Conservation (phyloP, 768 basidiomycete genomes). For the Tephrocybe sp. region DNA sequence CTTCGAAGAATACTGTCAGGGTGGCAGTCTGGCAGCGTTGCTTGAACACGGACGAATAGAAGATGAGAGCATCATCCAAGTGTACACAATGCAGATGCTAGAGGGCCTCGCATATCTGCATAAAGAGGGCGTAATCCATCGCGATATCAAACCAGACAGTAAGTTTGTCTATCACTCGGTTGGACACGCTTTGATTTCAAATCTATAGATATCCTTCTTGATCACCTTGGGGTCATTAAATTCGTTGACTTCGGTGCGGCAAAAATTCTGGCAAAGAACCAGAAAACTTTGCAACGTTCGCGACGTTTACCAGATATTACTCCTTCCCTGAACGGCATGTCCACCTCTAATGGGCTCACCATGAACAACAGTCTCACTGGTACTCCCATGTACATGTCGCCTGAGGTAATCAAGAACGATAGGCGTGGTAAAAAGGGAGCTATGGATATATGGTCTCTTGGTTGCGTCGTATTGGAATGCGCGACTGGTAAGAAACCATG, state of each 20-base stretch:
- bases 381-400: constrained; percentile 99
- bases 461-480: constrained; percentile 96
- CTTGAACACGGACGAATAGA: constrained; percentile 94
- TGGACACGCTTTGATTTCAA: constrained; percentile 1
- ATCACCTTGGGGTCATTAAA: constrained; percentile 90
- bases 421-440: constrained; percentile 85
- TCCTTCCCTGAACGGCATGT: constrained; percentile 23
- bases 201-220: constrained; percentile 81
- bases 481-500: constrained; percentile 97
- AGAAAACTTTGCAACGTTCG: constrained; percentile 74
- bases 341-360: constrained; percentile 40
- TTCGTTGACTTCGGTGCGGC: constrained; percentile 98
- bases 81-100: constrained; percentile 96
- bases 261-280: constrained; percentile 90
- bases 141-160: constrained; percentile 99
- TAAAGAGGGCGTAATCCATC: constrained; percentile 87
- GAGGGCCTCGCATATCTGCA: constrained; percentile 94
- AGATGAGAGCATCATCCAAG: constrained; percentile 92
- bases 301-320: constrained; percentile 53
- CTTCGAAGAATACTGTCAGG: constrained; percentile 98
- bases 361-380: constrained; percentile 89
- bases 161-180: constrained; percentile 30
- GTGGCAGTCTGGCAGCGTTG: constrained; percentile 85
- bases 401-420: constrained; percentile 96
- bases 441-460: constrained; percentile 98